Percentiles rank a stretch among this genome's conserved stretches.
Conservation (phyloP, 2,329 filamentous ascomycete species). For the Colletotrichum sp. region DNA sequence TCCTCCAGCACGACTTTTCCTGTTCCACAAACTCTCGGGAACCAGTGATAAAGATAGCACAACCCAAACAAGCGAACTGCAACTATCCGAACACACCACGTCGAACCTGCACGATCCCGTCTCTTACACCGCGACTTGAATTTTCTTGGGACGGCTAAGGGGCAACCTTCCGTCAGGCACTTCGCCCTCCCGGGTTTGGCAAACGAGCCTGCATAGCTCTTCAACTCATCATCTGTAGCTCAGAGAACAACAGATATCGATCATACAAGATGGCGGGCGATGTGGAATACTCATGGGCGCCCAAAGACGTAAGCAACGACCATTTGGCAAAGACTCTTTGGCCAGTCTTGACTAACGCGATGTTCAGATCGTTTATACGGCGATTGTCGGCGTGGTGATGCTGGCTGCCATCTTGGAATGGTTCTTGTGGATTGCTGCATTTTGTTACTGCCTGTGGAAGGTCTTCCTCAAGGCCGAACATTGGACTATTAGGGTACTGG, state of each 20-base stretch:
- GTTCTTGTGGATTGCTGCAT: slow-evolving; percentile 94
- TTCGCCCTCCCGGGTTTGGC: neutral
- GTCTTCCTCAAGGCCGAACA: slow-evolving; percentile 90
- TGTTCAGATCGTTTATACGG: slow-evolving; percentile 80
- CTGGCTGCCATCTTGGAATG: slow-evolving; percentile 87
- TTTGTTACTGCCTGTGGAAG: slow-evolving; percentile 88
- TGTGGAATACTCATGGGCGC: slow-evolving; percentile 51
- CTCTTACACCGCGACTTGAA: neutral
- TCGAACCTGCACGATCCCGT: slow-evolving; percentile 3
- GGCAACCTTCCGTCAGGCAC: neutral
- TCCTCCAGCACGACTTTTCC: neutral
- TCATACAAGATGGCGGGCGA: slow-evolving; percentile 44
- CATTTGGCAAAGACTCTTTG: too few relatives aligned
- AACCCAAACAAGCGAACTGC: neutral
- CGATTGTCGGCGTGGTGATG: slow-evolving; percentile 82
- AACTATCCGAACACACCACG: slow-evolving; percentile 5
- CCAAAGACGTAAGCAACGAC: slow-evolving; percentile 42
- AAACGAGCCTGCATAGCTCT: neutral
- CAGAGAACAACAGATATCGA: neutral
- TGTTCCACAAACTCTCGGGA: neutral
- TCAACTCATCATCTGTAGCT: neutral
- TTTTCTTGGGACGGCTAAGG: neutral
- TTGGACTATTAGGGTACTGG: slow-evolving; percentile 80
- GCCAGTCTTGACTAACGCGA: slow-evolving; percentile 18
- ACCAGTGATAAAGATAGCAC: neutral